Conservation (phyloP, 2,329 filamentous ascomycete genomes). For the Apiospora saccharicola region DNA sequence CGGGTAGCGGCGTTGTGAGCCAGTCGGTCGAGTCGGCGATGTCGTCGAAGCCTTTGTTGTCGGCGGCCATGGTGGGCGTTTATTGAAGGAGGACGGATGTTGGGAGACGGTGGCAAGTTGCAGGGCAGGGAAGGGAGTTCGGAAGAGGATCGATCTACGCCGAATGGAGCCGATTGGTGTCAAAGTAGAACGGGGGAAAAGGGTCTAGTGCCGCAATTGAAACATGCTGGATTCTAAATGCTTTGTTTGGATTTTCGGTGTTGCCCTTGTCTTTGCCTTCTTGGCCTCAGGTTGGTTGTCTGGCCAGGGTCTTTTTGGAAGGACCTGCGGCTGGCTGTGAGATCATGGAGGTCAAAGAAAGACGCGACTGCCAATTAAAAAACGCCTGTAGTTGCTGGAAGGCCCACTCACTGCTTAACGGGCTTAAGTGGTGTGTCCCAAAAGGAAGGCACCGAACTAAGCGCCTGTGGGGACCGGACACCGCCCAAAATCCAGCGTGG, state of each 20-base stretch:
- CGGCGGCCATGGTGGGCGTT: constrained; percentile 31
- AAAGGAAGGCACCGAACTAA: too few species aligned
- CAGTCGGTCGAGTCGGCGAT: constrained; percentile 86
- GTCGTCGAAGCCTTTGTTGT: constrained; percentile 42
- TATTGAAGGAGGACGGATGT: neutral
- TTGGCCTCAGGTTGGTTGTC: too few species aligned
- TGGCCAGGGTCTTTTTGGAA: neutral
- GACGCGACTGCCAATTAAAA: constrained; percentile 30
- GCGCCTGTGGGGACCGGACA: neutral
- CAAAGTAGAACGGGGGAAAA: neutral
- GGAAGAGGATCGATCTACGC: neutral
- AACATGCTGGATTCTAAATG: constrained; percentile 4
- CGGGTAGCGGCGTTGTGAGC: constrained; percentile 73
- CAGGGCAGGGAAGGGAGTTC: neutral
- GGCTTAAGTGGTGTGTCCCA: neutral
- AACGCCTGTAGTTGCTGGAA: constrained; percentile 5
- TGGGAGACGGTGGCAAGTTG: neutral
- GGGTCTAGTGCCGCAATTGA: neutral
- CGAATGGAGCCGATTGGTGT: neutral
- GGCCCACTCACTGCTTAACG: neutral
- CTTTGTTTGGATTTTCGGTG: neutral
- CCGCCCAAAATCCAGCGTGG: neutral
- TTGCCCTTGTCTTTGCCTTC: neutral
- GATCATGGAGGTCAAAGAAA: neutral
- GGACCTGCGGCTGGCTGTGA: neutral